phyloP scores from a whole-genome alignment of 441 rosid species.

The Mallotus japonicus region DNA sequence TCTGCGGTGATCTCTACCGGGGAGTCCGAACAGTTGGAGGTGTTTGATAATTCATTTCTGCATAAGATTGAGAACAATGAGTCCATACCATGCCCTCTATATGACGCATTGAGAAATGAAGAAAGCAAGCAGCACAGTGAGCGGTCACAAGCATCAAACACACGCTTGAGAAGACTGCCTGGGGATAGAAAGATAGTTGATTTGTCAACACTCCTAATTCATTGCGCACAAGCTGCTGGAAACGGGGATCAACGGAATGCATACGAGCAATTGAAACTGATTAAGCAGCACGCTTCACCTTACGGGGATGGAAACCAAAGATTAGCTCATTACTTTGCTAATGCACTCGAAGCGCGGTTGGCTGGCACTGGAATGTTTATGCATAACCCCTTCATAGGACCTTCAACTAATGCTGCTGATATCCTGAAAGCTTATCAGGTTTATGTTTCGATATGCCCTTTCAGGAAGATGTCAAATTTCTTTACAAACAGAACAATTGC shows the following conservation, averaged over 20 bases:
- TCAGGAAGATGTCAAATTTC: slow-evolving; percentile 28
- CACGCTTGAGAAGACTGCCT: slow-evolving; percentile 31
- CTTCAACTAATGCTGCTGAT: slow-evolving; percentile 21
- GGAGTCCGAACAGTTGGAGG: slow-evolving; percentile 29
- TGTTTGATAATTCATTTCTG: slow-evolving; percentile 36
- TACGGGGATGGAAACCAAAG: slow-evolving; percentile 72
- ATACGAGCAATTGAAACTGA: slow-evolving; percentile 46
- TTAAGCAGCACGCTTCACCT: slow-evolving; percentile 61
- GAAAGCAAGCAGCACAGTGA: slow-evolving; percentile 20
- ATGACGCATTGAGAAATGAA: slow-evolving; percentile 11
- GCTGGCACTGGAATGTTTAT: slow-evolving; percentile 53
- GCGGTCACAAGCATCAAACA: slow-evolving; percentile 19
- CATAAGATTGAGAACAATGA: slow-evolving; percentile 14
- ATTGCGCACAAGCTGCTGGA: slow-evolving; percentile 47
- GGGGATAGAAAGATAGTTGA: slow-evolving; percentile 37
- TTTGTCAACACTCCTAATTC: slow-evolving; percentile 40
- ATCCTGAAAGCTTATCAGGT: slow-evolving; percentile 56
- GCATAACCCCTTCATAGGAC: neutral
- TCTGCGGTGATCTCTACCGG: slow-evolving; percentile 28
- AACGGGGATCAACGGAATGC: slow-evolving; percentile 48
- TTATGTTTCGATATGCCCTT: slow-evolving; percentile 37
- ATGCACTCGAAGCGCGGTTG: slow-evolving; percentile 71
- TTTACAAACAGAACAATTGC: slow-evolving; percentile 33
- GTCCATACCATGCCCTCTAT: neutral
- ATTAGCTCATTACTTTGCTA: slow-evolving; percentile 62